Percentiles rank a stretch among this genome's conserved stretches.
Conservation (phyloP, 768 basidiomycete species). For the Aureoboletus auriporus region DNA sequence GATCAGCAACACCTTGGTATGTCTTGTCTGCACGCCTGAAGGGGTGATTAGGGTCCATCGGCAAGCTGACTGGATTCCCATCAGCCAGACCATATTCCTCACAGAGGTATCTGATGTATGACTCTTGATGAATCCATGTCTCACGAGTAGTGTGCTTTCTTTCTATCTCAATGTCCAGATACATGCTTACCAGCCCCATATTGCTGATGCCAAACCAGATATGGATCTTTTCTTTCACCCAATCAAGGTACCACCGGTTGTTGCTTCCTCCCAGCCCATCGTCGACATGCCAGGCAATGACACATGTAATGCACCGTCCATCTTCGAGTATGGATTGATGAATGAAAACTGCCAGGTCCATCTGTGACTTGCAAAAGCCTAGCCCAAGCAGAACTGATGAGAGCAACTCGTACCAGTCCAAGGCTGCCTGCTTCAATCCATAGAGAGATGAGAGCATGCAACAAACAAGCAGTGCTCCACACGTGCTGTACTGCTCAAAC, state of each 20-base stretch:
- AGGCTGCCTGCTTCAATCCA: neutral
- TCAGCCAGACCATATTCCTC: neutral
- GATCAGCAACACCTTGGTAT: neutral
- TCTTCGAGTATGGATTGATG: neutral
- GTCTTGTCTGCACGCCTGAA: neutral
- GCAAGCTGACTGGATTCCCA: neutral
- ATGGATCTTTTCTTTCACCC: neutral
- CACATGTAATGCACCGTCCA: neutral
- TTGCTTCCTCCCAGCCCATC: neutral
- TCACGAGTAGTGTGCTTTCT: neutral
- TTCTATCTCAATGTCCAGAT: neutral
- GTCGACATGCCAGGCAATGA: slow-evolving; percentile 11
- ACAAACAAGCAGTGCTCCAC: neutral
- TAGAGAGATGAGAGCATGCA: neutral
- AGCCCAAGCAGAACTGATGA: neutral
- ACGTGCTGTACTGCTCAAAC: slow-evolving; percentile 15
- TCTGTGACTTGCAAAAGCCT: neutral
- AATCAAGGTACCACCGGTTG: neutral
- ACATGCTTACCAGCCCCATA: neutral
- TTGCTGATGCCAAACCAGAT: neutral
- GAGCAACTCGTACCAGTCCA: slow-evolving; percentile 13
- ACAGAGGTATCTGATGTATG: neutral
- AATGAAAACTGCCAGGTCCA: neutral
- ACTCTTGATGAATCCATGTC: neutral
- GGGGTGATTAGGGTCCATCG: neutral